A percentile compares a stretch with the other conserved stretches of the same genome.
phyloP scores from a whole-genome alignment of 306 rosid species.

The Malus sieversii region DNA sequence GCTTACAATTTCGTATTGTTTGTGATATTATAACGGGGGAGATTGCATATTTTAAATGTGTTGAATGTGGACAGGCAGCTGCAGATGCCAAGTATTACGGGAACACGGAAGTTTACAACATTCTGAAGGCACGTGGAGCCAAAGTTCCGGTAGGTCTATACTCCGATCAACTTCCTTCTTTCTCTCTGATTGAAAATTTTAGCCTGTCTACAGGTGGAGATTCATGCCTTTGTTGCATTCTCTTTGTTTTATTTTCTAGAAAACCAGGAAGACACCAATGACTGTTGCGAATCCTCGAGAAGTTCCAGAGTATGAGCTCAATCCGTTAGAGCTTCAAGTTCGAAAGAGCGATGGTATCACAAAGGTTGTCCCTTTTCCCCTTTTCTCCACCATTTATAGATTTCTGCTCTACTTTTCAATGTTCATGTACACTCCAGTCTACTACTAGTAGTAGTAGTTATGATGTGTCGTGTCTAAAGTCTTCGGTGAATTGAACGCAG shows the following conservation, averaged over 20 bases:
- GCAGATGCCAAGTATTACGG: constrained; percentile 96
- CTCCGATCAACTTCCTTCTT: neutral
- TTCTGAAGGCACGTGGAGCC: constrained; percentile 88
- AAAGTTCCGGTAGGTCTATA: constrained; percentile 63
- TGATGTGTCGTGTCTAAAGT: neutral
- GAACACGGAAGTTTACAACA: constrained; percentile 60
- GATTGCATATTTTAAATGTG: neutral
- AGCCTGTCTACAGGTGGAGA: neutral
- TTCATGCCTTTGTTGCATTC: constrained; percentile 13
- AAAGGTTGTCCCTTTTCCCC: constrained; percentile 35
- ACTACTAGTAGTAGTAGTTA: neutral
- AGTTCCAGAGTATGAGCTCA: constrained; percentile 98
- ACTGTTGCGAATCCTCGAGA: constrained; percentile 94
- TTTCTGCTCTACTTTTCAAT: neutral
- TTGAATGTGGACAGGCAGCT: constrained; percentile 68
- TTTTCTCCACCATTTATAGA: neutral
- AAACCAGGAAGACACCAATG: constrained; percentile 93
- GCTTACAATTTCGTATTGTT: neutral
- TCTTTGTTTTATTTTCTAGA: constrained; percentile 35
- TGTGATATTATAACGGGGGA: neutral
- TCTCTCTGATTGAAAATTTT: neutral
- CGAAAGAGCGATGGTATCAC: constrained; percentile 86
- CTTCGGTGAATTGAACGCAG: neutral
- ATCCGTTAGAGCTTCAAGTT: constrained; percentile 93
- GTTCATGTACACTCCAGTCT: neutral